Percentiles rank a stretch among this genome's conserved stretches.
Evolutionary conservation across 306 rosid genomes (phyloP).

Genomic region (Datisca glomerata): DNA sequence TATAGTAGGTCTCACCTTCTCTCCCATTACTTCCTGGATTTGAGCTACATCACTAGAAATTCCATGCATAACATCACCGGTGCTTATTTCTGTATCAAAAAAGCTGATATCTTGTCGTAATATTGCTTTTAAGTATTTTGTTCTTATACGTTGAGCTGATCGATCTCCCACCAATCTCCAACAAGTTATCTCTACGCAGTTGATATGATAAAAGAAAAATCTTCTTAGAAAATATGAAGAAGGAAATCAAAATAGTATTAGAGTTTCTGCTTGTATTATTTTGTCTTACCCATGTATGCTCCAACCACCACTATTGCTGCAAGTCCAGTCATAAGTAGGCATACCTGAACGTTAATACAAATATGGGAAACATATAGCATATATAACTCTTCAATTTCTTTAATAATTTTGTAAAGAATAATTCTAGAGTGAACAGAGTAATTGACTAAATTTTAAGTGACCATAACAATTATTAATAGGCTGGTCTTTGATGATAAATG

Average conservation of each 20-base stretch:
- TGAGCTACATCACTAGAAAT: constrained; percentile 91
- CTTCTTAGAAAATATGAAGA: too few relatives aligned
- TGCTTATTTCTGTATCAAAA: constrained; percentile 49
- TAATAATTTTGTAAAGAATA: too few relatives aligned
- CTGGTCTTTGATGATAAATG: too few relatives aligned
- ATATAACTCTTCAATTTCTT: too few relatives aligned
- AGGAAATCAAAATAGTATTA: too few relatives aligned
- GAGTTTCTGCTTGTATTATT: too few relatives aligned
- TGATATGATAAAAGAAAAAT: neutral
- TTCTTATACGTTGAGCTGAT: constrained; percentile 73
- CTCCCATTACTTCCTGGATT: constrained; percentile 94
- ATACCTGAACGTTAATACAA: constrained; percentile 42
- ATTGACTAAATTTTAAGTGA: too few relatives aligned
- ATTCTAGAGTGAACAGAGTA: too few relatives aligned
- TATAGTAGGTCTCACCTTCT: constrained; percentile 46
- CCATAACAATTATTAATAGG: too few relatives aligned
- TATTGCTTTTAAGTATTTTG: constrained; percentile 53
- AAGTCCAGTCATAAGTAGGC: constrained; percentile 51
- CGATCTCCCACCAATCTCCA: constrained; percentile 93
- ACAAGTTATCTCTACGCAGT: constrained; percentile 74
- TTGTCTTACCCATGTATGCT: constrained; percentile 72
- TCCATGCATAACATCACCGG: constrained; percentile 88
- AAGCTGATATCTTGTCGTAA: constrained; percentile 67
- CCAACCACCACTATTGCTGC: constrained; percentile 66
- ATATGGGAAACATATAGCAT: too few relatives aligned